Evolutionary conservation across 2,329 filamentous ascomycete species (phyloP).

Genomic region (Alternaria ventricosa): DNA sequence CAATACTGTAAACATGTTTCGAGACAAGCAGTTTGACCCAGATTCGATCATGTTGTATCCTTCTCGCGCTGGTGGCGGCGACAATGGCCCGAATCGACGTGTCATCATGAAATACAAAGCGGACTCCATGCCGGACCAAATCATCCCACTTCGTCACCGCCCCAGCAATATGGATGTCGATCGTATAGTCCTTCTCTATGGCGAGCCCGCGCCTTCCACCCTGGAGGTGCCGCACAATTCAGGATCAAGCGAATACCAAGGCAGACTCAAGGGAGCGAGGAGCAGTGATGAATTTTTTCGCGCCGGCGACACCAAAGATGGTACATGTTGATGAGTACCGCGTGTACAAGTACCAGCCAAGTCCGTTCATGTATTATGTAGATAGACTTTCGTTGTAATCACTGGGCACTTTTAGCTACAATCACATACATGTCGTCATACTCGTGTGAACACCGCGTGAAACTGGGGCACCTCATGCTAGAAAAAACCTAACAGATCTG

Average conservation of each 20-base stretch:
- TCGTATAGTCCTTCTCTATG: not conserved
- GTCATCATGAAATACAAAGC: not conserved
- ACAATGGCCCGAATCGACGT: not conserved
- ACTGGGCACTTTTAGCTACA: not conserved
- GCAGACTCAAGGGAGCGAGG: not conserved
- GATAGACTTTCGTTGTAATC: not conserved
- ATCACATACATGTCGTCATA: not conserved
- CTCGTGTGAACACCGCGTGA: not conserved
- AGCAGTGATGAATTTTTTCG: not conserved
- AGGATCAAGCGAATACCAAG: not conserved
- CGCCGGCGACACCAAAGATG: not conserved
- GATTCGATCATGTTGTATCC: not conserved
- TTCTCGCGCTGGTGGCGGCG: not conserved
- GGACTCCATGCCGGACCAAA: not conserved
- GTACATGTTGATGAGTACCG: not conserved
- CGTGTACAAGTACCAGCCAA: not conserved
- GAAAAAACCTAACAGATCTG: no score
- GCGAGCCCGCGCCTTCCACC: not conserved
- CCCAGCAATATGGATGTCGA: not conserved
- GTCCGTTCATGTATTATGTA: not conserved
- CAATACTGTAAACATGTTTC: not conserved
- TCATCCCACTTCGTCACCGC: not conserved
- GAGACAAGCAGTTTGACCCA: not conserved
- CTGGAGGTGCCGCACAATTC: not conserved
- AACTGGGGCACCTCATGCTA: not conserved